Evolutionary conservation across 164 flowering plant species (phyloP), one percentile per base, ranked within the genome.

Genomic region (Houttuynia cordata): DNA sequence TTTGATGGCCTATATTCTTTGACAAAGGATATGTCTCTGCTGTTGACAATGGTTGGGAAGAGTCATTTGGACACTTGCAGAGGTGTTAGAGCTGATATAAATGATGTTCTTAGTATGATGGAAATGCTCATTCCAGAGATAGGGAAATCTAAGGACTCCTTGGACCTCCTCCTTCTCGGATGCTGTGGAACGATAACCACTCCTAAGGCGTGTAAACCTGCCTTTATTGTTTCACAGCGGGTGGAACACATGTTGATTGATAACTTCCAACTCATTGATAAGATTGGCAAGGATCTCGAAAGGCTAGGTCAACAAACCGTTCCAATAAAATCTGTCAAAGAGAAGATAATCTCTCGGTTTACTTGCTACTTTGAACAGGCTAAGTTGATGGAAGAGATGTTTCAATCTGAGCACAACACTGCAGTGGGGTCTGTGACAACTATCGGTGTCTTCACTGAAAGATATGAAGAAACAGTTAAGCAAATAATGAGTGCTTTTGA

Each of bases 81-180:
- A 62, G 71, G 53, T 64, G 75, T 82, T 51, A 80, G 72, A 66
- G 57, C 62, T 68, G 76, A 70, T 52, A 73, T 75, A 23, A 66
- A 70, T 56, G 42, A 61, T 22, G 10, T 83, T 64, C 71, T 66
- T 40, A 51, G 21, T 52, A 70, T 81, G 54, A 68, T 86, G 45
- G 84, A 85, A 67, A 80, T 71, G 55, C 73, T 71, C 58, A 56
- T 75, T 68, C 83, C 81, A 13, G 59, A 63, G n/a, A 42, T 84
- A 57, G 72, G 64, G 64, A 80, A 76, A 50, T 77, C 96, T 34
- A 93, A 93, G 98, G 88, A 79, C 62, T 64, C 63, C 15, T 59
- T 94, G 67, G 93, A 88, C 71, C 49, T 54, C 24, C 71, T 74
- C 62, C 86, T 94, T 71, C 76, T 88, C 37, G 80, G 75, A n/a